phyloP scores from a whole-genome alignment of 2,329 filamentous ascomycete genomes.

The Nannizzia gypsea region DNA sequence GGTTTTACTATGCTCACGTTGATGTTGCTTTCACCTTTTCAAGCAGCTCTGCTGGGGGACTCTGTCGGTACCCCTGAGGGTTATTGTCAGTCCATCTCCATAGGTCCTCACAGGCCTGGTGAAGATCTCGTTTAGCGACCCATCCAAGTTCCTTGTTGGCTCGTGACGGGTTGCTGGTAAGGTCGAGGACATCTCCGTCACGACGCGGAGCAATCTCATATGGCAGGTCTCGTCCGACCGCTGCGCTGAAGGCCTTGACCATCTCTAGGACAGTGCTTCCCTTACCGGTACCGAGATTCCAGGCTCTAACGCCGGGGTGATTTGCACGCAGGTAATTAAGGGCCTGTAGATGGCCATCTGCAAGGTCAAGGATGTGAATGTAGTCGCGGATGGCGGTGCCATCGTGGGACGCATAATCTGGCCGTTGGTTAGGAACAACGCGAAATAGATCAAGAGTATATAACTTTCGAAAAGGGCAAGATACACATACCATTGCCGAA shows the following conservation, averaged over 20 bases:
- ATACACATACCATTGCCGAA: slow-evolving; percentile 69
- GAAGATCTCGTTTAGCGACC: slow-evolving; percentile 82
- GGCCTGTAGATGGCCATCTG: slow-evolving; percentile 73
- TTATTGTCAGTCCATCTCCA: slow-evolving; percentile 98
- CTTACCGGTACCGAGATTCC: slow-evolving; percentile 91
- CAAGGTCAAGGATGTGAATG: slow-evolving; percentile 89
- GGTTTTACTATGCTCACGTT: background rate
- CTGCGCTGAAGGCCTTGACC: slow-evolving; percentile 81
- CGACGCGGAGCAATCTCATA: slow-evolving; percentile 78
- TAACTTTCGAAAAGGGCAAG: background rate
- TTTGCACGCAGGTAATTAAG: slow-evolving; percentile 78
- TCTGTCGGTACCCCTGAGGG: slow-evolving; percentile 84
- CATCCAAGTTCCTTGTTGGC: slow-evolving; percentile 84
- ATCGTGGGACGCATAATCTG: slow-evolving; percentile 82
- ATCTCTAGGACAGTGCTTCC: slow-evolving; percentile 97
- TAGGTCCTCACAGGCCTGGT: slow-evolving; percentile 84
- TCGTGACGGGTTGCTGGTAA: slow-evolving; percentile 79
- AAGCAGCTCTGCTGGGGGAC: slow-evolving; percentile 73
- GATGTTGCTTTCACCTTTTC: slow-evolving; percentile 28
- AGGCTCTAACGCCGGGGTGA: slow-evolving; percentile 81
- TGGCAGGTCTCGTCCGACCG: slow-evolving; percentile 71
- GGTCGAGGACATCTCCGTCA: slow-evolving; percentile 81
- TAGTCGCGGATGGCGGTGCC: slow-evolving; percentile 95
- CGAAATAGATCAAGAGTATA: background rate
- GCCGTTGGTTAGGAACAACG: slow-evolving; percentile 8